Conservation (phyloP, 371 early-diverging fungal species). For the Syncephalis plumigaleata region DNA sequence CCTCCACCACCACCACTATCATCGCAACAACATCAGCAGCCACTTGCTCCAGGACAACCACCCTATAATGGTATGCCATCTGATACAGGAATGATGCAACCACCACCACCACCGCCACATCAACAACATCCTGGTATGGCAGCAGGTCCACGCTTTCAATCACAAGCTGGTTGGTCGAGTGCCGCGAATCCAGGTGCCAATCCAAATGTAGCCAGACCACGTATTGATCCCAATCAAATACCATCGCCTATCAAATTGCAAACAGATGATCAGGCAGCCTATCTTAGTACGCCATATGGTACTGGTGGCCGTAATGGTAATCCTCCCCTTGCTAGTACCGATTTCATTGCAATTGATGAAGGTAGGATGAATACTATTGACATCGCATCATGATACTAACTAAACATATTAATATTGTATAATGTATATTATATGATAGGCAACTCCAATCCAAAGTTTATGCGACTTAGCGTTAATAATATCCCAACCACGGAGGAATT, state of each 20-base stretch:
- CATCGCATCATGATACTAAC: neutral
- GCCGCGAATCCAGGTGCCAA: slow-evolving; percentile 21
- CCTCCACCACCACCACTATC: neutral
- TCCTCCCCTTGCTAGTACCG: slow-evolving; percentile 66
- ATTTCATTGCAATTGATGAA: slow-evolving; percentile 69
- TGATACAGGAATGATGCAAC: neutral
- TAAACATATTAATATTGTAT: neutral
- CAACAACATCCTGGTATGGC: neutral
- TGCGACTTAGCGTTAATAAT: slow-evolving; percentile 71
- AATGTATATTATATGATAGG: slow-evolving; percentile 24
- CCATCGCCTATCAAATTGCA: slow-evolving; percentile 81
- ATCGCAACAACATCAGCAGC: too few relatives aligned
- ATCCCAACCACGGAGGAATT: slow-evolving; percentile 70
- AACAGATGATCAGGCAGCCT: slow-evolving; percentile 47
- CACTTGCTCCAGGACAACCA: too few relatives aligned
- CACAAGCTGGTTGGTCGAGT: slow-evolving; percentile 8
- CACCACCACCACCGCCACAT: neutral
- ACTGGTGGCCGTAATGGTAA: slow-evolving; percentile 38
- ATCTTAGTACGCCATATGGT: slow-evolving; percentile 40
- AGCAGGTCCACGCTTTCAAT: neutral
- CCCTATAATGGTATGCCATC: too few relatives aligned
- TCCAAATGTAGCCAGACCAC: slow-evolving; percentile 28
- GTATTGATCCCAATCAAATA: slow-evolving; percentile 87
- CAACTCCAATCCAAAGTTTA: slow-evolving; percentile 83
- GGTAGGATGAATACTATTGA: slow-evolving; percentile 18